Conservation (phyloP, 2,329 filamentous ascomycete species). For the Phoma sp. region DNA sequence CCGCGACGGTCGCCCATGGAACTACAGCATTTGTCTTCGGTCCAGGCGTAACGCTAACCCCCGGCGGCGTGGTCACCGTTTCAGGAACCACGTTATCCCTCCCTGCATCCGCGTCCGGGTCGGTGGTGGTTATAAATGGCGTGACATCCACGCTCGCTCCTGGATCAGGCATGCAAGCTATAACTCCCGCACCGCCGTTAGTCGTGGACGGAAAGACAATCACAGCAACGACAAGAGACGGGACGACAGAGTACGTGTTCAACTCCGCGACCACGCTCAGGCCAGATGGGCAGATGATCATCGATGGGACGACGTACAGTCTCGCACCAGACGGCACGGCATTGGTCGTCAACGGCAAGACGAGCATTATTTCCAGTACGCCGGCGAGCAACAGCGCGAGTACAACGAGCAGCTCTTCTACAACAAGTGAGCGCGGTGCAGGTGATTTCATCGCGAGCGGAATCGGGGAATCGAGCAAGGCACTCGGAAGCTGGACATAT, state of each 20-base stretch:
- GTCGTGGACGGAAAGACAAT: conserved; percentile 39
- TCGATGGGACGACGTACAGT: conserved; percentile 40
- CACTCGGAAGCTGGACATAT: conserved; percentile 4
- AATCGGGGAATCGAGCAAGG: conserved; percentile 15
- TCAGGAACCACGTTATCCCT: conserved; percentile 40
- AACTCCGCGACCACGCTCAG: conserved; percentile 30
- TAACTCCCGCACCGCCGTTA: conserved; percentile 31
- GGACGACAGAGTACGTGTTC: conserved; percentile 36
- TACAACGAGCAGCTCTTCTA: conserved; percentile 21
- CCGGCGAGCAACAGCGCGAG: conserved; percentile 39
- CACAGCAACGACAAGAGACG: conserved; percentile 29
- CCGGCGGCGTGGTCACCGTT: conserved; percentile 34
- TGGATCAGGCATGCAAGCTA: conserved; percentile 3
- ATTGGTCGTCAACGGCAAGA: conserved; percentile 42
- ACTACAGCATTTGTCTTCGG: conserved; percentile 36
- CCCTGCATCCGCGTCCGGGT: conserved; percentile 30
- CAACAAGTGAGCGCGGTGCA: conserved; percentile 13
- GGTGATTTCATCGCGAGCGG: conserved; percentile 12
- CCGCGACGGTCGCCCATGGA: conserved; percentile 25
- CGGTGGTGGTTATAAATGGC: conserved; percentile 38
- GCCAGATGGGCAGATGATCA: conserved; percentile 31
- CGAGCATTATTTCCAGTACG: conserved; percentile 32
- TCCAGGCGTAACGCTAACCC: conserved; percentile 33
- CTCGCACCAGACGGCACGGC: conserved; percentile 36
- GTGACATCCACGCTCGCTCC: conserved; percentile 30